Evolutionary conservation across 2,329 filamentous ascomycete species (phyloP), one percentile per base, ranked within the genome.

Genomic region (Colletotrichum sp.): DNA sequence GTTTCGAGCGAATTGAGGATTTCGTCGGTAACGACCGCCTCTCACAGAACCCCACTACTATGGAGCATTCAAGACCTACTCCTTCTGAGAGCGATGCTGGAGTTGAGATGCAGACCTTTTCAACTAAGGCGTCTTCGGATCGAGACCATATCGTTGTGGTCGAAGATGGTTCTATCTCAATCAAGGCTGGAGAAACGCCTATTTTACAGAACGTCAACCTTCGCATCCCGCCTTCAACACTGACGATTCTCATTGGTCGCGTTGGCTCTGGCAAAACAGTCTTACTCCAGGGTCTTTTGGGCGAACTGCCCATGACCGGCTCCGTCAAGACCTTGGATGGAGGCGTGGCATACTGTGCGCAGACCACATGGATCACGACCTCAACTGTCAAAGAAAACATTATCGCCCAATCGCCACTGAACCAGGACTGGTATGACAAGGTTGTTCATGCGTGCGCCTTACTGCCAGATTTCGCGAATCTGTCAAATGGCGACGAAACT

Each of bases 341-440:
- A 7, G 39, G 59, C 6, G 76, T 77, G 1, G 79, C 80, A 15
- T 81, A 80, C 36, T 80, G 79, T 55, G 75, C 78, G 1, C 80
- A 82, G 60, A 77, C 78, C 3, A 78, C 80, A 1, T 82, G 79
- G 79, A 77, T 81, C 2, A 76, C 74, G 3, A 79, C 79, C 60
- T 78, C 77, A 12, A 79, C 80, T 4, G 72, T 82, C 9, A 77
- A 77, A 9, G 74, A 78, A n/a, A 82, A 81, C 36, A 82, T 81
- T 3, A 9, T 80, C 2, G 80, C 76, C 13, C 74, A 78, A 65
- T 75, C 78, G 3, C 12, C 70, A 3, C 74, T 68, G 28, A 77
- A 81, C 5, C 57, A 72, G 10, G 39, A 69, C 7, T 80, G 78
- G 77, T 82, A 82, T 36, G 75, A 77, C 6, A 77, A 67, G 5